These are phyloP conservation scores for Crotalaria pallida DNA, from an alignment of 306 rosid species.

Conservation along the genomic window DNA sequence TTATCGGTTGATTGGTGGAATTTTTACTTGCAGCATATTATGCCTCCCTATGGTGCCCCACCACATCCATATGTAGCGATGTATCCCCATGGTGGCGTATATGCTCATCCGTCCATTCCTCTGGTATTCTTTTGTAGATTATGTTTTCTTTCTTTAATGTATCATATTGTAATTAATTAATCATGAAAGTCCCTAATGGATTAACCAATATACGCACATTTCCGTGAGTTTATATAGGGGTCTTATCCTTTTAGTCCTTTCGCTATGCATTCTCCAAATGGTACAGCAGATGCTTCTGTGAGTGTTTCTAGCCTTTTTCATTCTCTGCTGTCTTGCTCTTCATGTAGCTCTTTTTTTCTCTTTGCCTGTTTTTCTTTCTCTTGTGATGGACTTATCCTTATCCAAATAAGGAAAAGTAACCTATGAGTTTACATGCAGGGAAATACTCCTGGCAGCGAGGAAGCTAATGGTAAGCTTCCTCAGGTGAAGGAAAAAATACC, in stretches of 20 bases:
- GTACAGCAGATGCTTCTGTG: conserved; percentile 85
- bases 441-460: conserved; percentile 72
- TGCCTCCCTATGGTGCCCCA: conserved; percentile 97
- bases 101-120: conserved; percentile 97
- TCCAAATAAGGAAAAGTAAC: conserved; percentile 24
- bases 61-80: conserved; percentile 98
- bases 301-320: conserved; percentile 29
- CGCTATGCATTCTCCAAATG: conserved; percentile 89
- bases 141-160: conserved; percentile 23
- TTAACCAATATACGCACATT: conserved; percentile 6
- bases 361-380: neutral
- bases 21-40: too few species aligned
- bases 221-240: conserved; percentile 51
- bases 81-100: conserved; percentile 98
- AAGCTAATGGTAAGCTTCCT: conserved; percentile 75
- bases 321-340: conserved; percentile 1
- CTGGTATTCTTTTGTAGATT: conserved; percentile 53
- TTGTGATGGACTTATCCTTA: conserved; percentile 13
- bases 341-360: neutral
- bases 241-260: conserved; percentile 95
- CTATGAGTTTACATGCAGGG: conserved; percentile 53
- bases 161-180: conserved; percentile 17
- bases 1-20: conserved; percentile 4
- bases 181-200: conserved; percentile 1
- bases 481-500: conserved; percentile 91